Conservation (phyloP, 2,329 filamentous ascomycete genomes). For the Neocatenulostroma microsporum region DNA sequence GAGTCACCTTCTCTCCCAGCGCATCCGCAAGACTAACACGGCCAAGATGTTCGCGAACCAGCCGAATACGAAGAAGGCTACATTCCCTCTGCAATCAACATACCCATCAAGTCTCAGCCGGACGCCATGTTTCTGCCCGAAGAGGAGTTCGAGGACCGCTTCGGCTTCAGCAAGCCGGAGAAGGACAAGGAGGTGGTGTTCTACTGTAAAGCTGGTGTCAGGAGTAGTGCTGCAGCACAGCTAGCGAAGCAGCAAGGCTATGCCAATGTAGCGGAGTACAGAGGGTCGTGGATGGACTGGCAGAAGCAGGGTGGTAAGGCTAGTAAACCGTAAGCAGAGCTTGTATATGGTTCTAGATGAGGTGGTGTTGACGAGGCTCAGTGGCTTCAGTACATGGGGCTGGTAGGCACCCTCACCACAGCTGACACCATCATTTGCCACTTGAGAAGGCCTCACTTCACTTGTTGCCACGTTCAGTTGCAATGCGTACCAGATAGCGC, state of each 20-base stretch:
- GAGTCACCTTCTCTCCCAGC: neutral
- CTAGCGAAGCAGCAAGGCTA: conserved; percentile 73
- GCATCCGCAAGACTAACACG: neutral
- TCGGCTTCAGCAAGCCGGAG: conserved; percentile 65
- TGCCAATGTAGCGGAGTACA: conserved; percentile 61
- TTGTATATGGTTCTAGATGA: neutral
- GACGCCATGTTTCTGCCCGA: conserved; percentile 69
- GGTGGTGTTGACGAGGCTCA: neutral
- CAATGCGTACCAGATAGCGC: too few species aligned
- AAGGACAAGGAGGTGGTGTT: conserved; percentile 59
- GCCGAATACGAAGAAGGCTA: conserved; percentile 55
- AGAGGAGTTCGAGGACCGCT: conserved; percentile 75
- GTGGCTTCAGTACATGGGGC: neutral
- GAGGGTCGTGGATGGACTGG: conserved; percentile 80
- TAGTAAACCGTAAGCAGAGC: conserved; percentile 16
- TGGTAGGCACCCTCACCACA: neutral
- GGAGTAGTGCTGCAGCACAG: conserved; percentile 67
- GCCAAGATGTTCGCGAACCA: conserved; percentile 65
- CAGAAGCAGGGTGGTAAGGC: conserved; percentile 59
- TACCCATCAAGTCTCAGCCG: conserved; percentile 68
- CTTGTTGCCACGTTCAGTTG: too few species aligned
- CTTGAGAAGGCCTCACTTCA: too few species aligned
- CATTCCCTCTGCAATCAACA: conserved; percentile 75
- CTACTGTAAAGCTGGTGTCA: conserved; percentile 88
- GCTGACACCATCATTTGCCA: too few species aligned